A percentile compares a stretch with the other conserved stretches of the same genome.
Evolutionary conservation across 2,329 filamentous ascomycete species (phyloP).

Genomic region (Fusarium albidum): DNA sequence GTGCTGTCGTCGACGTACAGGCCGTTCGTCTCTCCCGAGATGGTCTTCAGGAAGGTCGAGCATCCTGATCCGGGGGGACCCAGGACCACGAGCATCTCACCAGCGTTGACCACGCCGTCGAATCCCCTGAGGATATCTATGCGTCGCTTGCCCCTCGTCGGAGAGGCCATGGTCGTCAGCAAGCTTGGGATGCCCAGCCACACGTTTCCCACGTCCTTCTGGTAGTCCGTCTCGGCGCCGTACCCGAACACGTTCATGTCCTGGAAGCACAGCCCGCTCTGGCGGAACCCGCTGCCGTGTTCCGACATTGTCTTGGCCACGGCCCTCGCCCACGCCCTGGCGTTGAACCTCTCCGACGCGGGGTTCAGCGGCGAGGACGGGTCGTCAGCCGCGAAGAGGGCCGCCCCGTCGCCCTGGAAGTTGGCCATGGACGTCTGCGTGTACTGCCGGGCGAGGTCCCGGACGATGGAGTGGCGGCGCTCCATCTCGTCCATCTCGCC

Average conservation of each 20-base stretch:
- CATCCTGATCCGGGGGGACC: too few relatives aligned
- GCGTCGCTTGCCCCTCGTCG: conserved; percentile 23
- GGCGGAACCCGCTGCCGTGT: conserved; percentile 39
- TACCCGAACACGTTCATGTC: conserved; percentile 56
- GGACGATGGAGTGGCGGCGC: conserved; percentile 32
- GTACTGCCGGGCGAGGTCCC: conserved; percentile 28
- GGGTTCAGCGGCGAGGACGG: conserved; percentile 58
- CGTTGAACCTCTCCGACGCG: conserved; percentile 57
- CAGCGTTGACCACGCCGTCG: conserved; percentile 69
- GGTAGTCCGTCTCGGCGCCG: conserved; percentile 58
- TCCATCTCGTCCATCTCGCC: conserved; percentile 23
- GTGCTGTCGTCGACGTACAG: conserved; percentile 61
- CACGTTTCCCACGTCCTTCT: conserved; percentile 51
- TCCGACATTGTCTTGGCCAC: conserved; percentile 37
- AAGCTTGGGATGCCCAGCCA: conserved; percentile 40
- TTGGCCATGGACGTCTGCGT: conserved; percentile 24
- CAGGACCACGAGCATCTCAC: conserved; percentile 72
- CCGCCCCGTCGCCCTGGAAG: conserved; percentile 23
- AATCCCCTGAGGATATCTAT: conserved; percentile 65
- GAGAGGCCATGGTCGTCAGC: not conserved
- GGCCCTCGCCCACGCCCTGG: conserved; percentile 49
- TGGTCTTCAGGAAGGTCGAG: conserved; percentile 69
- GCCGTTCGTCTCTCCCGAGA: conserved; percentile 69
- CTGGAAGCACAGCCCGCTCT: conserved; percentile 50
- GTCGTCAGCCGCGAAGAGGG: conserved; percentile 25